Percentiles rank a stretch among this genome's conserved stretches.
phyloP scores from a whole-genome alignment of 129 eudicot genomes.

The Cynara cardunculus region DNA sequence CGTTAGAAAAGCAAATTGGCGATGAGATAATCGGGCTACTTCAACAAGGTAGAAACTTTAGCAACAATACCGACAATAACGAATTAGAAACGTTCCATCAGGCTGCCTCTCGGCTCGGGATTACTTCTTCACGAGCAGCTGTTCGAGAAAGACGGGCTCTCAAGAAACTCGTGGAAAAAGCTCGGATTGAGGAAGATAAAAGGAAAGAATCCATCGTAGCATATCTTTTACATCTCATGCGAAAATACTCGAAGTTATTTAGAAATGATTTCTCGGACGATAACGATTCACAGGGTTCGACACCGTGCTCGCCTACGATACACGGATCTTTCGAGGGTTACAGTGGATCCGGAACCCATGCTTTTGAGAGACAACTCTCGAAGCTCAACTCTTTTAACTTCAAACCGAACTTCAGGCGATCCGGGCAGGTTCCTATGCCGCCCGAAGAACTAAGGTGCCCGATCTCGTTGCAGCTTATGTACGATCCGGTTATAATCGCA shows the following conservation, averaged over 20 bases:
- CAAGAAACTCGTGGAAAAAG: constrained; percentile 83
- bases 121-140: constrained; percentile 92
- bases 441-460: constrained; percentile 98
- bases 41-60: constrained; percentile 87
- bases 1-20: constrained; percentile 81
- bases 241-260: constrained; percentile 83
- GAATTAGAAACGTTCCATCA: constrained; percentile 92
- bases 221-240: constrained; percentile 74
- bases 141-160: constrained; percentile 86
- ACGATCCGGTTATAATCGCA: constrained; percentile 90
- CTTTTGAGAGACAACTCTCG: constrained; percentile 77
- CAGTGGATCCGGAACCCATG: constrained; percentile 48
- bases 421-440: constrained; percentile 78
- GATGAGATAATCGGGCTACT: constrained; percentile 82
- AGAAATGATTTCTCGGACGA: constrained; percentile 87
- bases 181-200: constrained; percentile 88
- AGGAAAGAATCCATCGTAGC: constrained; percentile 92
- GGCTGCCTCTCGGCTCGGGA: constrained; percentile 77
- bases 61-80: constrained; percentile 52
- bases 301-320: constrained; percentile 94
- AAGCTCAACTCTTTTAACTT: constrained; percentile 80
- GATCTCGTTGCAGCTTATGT: constrained; percentile 95
- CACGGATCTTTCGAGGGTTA: constrained; percentile 71
- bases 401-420: constrained; percentile 64
- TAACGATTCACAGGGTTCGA: constrained; percentile 96